These are phyloP conservation scores for Pichia sp. DNA, from an alignment of 1,139 yeast species.

Conservation along the genomic window DNA sequence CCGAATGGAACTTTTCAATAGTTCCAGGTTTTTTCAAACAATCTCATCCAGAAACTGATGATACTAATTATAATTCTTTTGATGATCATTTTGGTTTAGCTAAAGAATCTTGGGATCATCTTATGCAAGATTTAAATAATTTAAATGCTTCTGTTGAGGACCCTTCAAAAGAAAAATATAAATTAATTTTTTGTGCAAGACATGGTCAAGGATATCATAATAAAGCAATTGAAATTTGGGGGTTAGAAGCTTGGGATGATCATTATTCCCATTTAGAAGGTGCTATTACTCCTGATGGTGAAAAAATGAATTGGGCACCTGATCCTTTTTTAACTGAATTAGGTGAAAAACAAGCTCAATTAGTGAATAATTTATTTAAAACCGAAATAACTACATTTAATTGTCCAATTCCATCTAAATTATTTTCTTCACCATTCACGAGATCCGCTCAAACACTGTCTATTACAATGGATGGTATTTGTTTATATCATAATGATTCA, in stretches of 20 bases:
- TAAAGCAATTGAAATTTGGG: conserved; percentile 51
- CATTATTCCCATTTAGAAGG: conserved; percentile 54
- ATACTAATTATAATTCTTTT: conserved; percentile 41
- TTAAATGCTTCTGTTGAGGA: conserved; percentile 35
- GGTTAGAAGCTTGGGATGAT: conserved; percentile 50
- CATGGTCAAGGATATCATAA: conserved; percentile 82
- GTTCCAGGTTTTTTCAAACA: conserved; percentile 51
- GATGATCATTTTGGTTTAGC: conserved; percentile 43
- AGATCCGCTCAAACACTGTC: conserved; percentile 54
- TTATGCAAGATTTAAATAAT: conserved; percentile 31
- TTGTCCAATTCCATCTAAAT: conserved; percentile 48
- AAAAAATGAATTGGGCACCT: conserved; percentile 53
- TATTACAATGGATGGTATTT: conserved; percentile 51
- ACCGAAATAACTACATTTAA: conserved; percentile 31
- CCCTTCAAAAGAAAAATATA: conserved; percentile 36
- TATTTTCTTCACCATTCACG: conserved; percentile 60
- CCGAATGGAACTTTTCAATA: conserved; percentile 39
- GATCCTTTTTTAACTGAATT: conserved; percentile 57
- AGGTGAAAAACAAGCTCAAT: conserved; percentile 39
- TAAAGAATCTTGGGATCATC: conserved; percentile 40
- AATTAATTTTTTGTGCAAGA: conserved; percentile 57
- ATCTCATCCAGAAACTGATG: conserved; percentile 40
- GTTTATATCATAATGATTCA: conserved; percentile 21
- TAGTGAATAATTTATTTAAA: conserved; percentile 29
- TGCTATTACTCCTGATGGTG: conserved; percentile 38